Base-by-base conservation (phyloP, 2,329 filamentous ascomycete species). In the Macrophomina pseudophaseolina region DNA sequence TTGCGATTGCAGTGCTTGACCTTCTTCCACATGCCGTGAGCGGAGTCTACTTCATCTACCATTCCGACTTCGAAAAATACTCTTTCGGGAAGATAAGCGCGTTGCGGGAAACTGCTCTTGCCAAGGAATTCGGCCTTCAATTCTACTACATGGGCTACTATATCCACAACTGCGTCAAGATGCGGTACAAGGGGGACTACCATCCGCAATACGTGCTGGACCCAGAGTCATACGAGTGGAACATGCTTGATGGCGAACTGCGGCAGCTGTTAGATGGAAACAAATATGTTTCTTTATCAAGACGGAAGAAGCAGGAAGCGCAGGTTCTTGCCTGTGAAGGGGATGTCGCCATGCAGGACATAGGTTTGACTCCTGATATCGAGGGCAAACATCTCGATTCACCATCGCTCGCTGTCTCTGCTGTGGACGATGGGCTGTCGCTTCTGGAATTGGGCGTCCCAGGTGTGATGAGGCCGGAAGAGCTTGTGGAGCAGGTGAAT, bases 101-200 rank as follows among this genome's bases (percentile, higher is more conserved):
- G 1, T 76, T 94, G 68, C 82, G 89, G 68, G 92, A 95, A 77
- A 90, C 92, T 68, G 83, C 88, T 0, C 76, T 95, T 33, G 90
- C 91, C 0, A 79, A 84, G 2, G 91, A 94, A 73, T 82, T 82
- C 5, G 89, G 87, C 0, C 93, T 94, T 72, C 80, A 85, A 51
- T 93, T 87, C 83, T 95, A 92, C 85, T 95, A 94, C 78, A 90
- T 90, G 88, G 88, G 92, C 5, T 94, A 88, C 77, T 95, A 94
- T 72, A 94, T 95, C 67, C 91, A 94, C 75, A 88, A 81, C 65
- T 94, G 91, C 72, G 83, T 86, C 64, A 95, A 95, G 81, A 94
- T 95, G 92, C 84, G 85, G 71, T 95, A 95, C 81, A 95, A 95
- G 81, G 90, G 89, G 67, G 90, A 93, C 73, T 95, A 91, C 75